Conservation (phyloP, 768 basidiomycete genomes). For the Tephrocybe sp. region DNA sequence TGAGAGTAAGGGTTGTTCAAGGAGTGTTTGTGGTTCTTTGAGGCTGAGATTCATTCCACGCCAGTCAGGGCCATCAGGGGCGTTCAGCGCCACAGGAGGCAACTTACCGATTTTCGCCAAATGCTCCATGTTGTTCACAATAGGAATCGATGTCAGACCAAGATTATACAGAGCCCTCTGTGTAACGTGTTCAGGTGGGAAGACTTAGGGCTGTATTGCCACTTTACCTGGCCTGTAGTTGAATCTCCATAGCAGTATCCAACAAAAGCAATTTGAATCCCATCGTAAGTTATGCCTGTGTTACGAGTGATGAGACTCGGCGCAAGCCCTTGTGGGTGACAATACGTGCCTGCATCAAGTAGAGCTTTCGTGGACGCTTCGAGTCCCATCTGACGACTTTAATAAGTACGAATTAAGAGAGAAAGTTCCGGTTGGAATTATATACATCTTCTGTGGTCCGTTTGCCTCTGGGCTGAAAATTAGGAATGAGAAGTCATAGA, state of each 20-base stretch:
- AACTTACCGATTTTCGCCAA: slow-evolving; percentile 73
- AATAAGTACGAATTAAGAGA: not conserved
- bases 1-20: slow-evolving; percentile 84
- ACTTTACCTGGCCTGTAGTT: slow-evolving; percentile 64
- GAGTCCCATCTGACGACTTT: slow-evolving; percentile 64
- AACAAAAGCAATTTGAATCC: slow-evolving; percentile 67
- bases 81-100: no score
- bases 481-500: slow-evolving; percentile 9
- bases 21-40: slow-evolving; percentile 83
- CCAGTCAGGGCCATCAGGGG: no score
- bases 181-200: not conserved
- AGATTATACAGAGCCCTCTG: slow-evolving; percentile 80
- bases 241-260: slow-evolving; percentile 83
- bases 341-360: slow-evolving; percentile 67
- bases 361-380: slow-evolving; percentile 87
- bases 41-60: no score
- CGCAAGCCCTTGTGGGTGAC: not conserved
- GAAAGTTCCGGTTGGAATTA: slow-evolving; percentile 6
- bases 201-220: not conserved
- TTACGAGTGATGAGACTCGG: not conserved
- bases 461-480: slow-evolving; percentile 55
- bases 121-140: slow-evolving; percentile 66
- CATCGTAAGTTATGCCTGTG: slow-evolving; percentile 80
- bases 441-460: slow-evolving; percentile 72
- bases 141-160: slow-evolving; percentile 80